These are phyloP conservation scores for Saccharomycopsis sp. DNA, from an alignment of 805 yeast genomes.

Conservation along the genomic window DNA sequence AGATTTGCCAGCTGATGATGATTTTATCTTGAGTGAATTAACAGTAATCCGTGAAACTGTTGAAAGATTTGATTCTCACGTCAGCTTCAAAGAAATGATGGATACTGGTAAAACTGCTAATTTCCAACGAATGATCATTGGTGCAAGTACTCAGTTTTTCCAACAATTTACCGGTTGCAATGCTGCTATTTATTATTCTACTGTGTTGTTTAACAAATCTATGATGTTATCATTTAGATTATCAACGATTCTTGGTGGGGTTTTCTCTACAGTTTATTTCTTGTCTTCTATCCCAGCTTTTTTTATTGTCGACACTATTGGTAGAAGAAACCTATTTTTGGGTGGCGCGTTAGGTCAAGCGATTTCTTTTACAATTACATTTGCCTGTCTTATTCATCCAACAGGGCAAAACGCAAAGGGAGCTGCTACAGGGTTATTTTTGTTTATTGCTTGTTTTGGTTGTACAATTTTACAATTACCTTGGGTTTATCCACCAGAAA, in stretches of 20 bases:
- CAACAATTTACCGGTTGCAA: conserved; percentile 70
- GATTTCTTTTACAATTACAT: conserved; percentile 41
- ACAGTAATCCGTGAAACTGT: conserved; percentile 42
- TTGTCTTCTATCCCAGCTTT: conserved; percentile 49
- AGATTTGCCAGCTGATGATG: conserved; percentile 33
- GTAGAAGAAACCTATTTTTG: conserved; percentile 58
- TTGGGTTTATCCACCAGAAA: conserved; percentile 62
- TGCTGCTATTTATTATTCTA: conserved; percentile 60
- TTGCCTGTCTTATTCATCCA: conserved; percentile 38
- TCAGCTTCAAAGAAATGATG: conserved; percentile 38
- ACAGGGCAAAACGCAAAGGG: conserved; percentile 43
- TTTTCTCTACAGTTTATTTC: conserved; percentile 55
- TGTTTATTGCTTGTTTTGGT: conserved; percentile 50
- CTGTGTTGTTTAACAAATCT: conserved; percentile 46
- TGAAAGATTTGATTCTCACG: conserved; percentile 39
- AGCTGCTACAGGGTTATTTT: conserved; percentile 60
- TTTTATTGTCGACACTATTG: conserved; percentile 52
- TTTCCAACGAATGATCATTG: conserved; percentile 40
- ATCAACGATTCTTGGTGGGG: conserved; percentile 58
- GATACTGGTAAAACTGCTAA: conserved; percentile 53
- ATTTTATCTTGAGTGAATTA: conserved; percentile 28
- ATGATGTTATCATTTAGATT: conserved; percentile 45
- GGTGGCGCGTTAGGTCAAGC: conserved; percentile 47
- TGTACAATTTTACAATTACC: conserved; percentile 50
- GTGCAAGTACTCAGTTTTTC: conserved; percentile 61